Evolutionary conservation across 208 protist genomes (phyloP).

Genomic region (Crithidia sp.): DNA sequence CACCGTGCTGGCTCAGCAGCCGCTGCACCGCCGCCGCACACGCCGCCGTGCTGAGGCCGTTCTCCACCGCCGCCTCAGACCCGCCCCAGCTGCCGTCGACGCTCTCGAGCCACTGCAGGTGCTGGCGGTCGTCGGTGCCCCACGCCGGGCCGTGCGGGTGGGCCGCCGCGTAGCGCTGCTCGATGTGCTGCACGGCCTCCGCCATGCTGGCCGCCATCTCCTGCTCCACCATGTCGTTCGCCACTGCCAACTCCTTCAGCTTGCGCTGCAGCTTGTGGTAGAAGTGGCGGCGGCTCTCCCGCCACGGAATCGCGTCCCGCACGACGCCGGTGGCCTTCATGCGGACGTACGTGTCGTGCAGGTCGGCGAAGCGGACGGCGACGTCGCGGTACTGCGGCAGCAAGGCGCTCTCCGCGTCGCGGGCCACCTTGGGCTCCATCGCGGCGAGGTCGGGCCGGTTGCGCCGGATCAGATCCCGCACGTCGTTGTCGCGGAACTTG

Average conservation of each 20-base stretch:
- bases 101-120: conserved; percentile 58
- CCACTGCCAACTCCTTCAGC: conserved; percentile 80
- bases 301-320: conserved; percentile 92
- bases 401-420: conserved; percentile 54
- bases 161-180: conserved; percentile 43
- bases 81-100: conserved; percentile 22
- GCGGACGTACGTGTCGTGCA: conserved; percentile 96
- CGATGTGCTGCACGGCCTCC: conserved; percentile 48
- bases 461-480: conserved; percentile 91
- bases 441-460: conserved; percentile 68
- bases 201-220: conserved; percentile 31
- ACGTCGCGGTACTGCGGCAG: conserved; percentile 94
- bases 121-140: conserved; percentile 41
- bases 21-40: conserved; percentile 24
- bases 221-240: conserved; percentile 56
- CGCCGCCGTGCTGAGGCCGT: conserved; percentile 3
- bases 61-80: background rate
- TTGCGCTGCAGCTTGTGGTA: conserved; percentile 93
- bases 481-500: conserved; percentile 95
- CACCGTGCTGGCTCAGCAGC: conserved; percentile 20
- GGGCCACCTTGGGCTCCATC: conserved; percentile 46
- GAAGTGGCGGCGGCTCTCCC: conserved; percentile 89
- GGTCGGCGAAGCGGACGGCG: conserved; percentile 95
- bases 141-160: conserved; percentile 38
- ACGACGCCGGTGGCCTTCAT: conserved; percentile 96